A percentile compares a stretch with the other conserved stretches of the same genome.
Evolutionary conservation across 2,329 filamentous ascomycete genomes (phyloP).

Genomic region (Neonectria ditissima): DNA sequence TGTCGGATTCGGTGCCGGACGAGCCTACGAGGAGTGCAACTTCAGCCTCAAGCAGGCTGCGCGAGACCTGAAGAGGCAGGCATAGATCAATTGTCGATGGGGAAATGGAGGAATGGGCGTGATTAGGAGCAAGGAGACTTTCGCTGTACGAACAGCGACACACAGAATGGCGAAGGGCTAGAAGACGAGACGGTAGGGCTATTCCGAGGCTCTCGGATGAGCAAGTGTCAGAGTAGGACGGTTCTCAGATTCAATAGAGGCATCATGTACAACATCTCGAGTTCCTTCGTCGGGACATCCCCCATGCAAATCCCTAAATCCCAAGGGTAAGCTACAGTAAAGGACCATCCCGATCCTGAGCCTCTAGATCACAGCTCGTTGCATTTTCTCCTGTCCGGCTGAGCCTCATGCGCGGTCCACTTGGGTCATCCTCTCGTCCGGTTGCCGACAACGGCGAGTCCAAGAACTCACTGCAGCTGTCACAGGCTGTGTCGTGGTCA

Average conservation of each 20-base stretch:
- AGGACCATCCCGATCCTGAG: slow-evolving; percentile 25
- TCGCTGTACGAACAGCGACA: slow-evolving; percentile 45
- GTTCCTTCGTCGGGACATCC: slow-evolving; percentile 12
- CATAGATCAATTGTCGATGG: slow-evolving; percentile 46
- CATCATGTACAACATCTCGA: slow-evolving; percentile 51
- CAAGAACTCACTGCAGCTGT: slow-evolving; percentile 35
- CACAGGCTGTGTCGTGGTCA: slow-evolving; percentile 31
- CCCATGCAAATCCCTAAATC: not conserved
- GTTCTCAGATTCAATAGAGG: slow-evolving; percentile 46
- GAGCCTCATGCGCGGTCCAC: slow-evolving; percentile 30
- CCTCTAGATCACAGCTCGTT: slow-evolving; percentile 31
- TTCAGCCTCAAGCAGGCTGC: slow-evolving; percentile 75
- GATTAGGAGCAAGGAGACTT: slow-evolving; percentile 17
- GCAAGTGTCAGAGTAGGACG: slow-evolving; percentile 44
- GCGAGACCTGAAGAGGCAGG: slow-evolving; percentile 67
- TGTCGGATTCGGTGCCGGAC: slow-evolving; percentile 92
- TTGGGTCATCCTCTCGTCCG: slow-evolving; percentile 37
- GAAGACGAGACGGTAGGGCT: slow-evolving; percentile 35
- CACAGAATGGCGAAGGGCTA: slow-evolving; percentile 34
- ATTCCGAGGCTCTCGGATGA: slow-evolving; percentile 38
- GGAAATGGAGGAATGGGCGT: slow-evolving; percentile 8
- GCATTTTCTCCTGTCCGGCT: slow-evolving; percentile 20
- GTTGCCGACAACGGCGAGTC: slow-evolving; percentile 39
- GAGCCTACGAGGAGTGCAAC: slow-evolving; percentile 99
- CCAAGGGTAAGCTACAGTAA: slow-evolving; percentile 15